phyloP scores from a whole-genome alignment of 129 eudicot genomes.

The Gnaphalium uliginosum region DNA sequence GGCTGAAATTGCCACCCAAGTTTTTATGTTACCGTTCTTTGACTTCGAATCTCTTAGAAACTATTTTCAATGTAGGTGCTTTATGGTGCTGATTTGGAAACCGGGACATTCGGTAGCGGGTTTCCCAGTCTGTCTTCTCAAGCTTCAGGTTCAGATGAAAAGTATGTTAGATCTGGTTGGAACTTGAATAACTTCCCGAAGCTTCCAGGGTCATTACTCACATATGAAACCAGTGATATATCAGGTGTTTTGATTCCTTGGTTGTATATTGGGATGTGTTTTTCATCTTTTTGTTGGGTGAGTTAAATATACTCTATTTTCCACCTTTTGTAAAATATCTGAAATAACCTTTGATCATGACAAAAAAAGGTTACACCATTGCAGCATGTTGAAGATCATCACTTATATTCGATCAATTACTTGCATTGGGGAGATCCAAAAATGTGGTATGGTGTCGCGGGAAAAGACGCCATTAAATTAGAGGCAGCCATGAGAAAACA shows the following conservation, averaged over 20 bases:
- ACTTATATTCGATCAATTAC: slow-evolving; percentile 85
- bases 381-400: slow-evolving; percentile 99
- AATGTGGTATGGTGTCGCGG: slow-evolving; percentile 96
- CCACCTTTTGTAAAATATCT: slow-evolving; percentile 7
- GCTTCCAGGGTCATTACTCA: slow-evolving; percentile 82
- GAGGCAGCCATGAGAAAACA: slow-evolving; percentile 93
- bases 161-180: slow-evolving; percentile 85
- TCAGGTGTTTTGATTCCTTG: slow-evolving; percentile 98
- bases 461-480: slow-evolving; percentile 70
- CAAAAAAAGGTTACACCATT: slow-evolving; percentile 13
- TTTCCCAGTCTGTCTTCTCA: slow-evolving; percentile 53
- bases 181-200: slow-evolving; percentile 96
- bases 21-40: not conserved
- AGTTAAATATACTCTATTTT: slow-evolving; percentile 25
- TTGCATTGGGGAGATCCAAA: slow-evolving; percentile 98
- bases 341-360: slow-evolving; percentile 4
- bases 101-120: slow-evolving; percentile 87
- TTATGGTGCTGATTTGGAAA: slow-evolving; percentile 97
- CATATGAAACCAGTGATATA: slow-evolving; percentile 86
- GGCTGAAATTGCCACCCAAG: not conserved
- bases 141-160: slow-evolving; percentile 47
- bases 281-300: slow-evolving; percentile 98
- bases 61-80: slow-evolving; percentile 61
- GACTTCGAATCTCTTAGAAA: not conserved
- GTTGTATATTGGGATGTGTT: slow-evolving; percentile 97